phyloP scores from a whole-genome alignment of 2,329 filamentous ascomycete genomes.

The Penicillium brevicompactum region DNA sequence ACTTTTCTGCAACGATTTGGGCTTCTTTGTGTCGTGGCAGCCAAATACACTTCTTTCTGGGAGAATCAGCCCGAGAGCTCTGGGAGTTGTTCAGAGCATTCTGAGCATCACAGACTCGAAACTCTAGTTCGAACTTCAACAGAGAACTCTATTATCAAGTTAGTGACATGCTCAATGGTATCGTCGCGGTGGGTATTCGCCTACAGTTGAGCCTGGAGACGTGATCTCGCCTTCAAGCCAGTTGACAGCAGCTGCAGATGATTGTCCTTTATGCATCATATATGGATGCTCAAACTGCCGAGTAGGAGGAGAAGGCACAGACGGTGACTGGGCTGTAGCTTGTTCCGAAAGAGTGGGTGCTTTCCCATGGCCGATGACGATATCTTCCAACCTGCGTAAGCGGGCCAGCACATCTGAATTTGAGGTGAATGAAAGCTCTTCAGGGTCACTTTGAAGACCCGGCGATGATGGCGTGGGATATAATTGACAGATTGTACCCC shows the following conservation, averaged over 20 bases:
- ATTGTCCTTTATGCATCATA: background rate
- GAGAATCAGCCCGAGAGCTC: background rate
- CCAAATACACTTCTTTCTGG: slow-evolving; percentile 30
- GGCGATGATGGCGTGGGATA: slow-evolving; percentile 4
- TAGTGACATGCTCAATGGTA: background rate
- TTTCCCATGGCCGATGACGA: slow-evolving; percentile 13
- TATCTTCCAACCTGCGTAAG: slow-evolving; percentile 17
- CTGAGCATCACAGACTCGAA: slow-evolving; percentile 15
- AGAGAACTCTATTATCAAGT: slow-evolving; percentile 2
- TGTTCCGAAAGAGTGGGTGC: background rate
- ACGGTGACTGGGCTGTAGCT: background rate
- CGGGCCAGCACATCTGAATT: slow-evolving; percentile 15
- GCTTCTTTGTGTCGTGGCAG: slow-evolving; percentile 39
- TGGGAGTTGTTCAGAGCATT: background rate
- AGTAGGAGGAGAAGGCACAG: background rate
- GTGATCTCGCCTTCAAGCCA: slow-evolving; percentile 21
- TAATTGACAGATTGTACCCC: slow-evolving; percentile 30
- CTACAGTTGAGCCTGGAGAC: slow-evolving; percentile 11
- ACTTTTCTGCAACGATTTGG: slow-evolving; percentile 35
- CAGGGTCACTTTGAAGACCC: background rate
- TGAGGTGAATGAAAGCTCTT: background rate
- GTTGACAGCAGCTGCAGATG: slow-evolving; percentile 8
- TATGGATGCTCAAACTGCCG: background rate
- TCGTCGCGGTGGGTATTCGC: background rate
- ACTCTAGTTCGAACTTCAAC: slow-evolving; percentile 11